These are phyloP conservation scores for Saccharomyces hybrid DNA, from an alignment of 1,139 yeast genomes.

Conservation along the genomic window DNA sequence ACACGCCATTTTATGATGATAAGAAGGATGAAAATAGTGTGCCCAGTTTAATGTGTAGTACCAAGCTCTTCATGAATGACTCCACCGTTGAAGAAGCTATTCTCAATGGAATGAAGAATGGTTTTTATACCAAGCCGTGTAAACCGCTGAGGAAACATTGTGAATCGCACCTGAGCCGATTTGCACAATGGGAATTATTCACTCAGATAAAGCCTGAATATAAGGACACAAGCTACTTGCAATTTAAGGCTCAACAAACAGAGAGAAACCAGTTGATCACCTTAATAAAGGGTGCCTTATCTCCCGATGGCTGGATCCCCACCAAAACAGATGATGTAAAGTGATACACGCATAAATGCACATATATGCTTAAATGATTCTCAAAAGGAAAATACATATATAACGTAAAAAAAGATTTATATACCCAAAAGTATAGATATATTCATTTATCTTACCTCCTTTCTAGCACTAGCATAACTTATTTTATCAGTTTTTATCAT, in stretches of 20 bases:
- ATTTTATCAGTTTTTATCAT: conserved; percentile 8
- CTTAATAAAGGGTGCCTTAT: conserved; percentile 11
- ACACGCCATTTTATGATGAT: conserved; percentile 11
- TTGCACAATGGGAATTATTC: conserved; percentile 20
- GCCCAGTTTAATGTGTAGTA: conserved; percentile 17
- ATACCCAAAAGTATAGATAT: neutral
- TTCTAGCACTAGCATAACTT: neutral
- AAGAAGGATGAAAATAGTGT: conserved; percentile 26
- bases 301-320: conserved; percentile 27
- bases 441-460: neutral
- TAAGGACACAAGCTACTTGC: conserved; percentile 15
- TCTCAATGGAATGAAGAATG: conserved; percentile 48
- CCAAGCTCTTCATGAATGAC: conserved; percentile 10
- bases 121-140: conserved; percentile 38
- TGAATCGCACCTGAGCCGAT: conserved; percentile 25
- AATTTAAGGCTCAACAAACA: conserved; percentile 19
- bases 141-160: conserved; percentile 43
- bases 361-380: neutral
- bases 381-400: neutral
- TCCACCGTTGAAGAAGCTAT: conserved; percentile 34
- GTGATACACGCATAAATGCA: neutral
- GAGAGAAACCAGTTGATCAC: conserved; percentile 15
- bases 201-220: conserved; percentile 6
- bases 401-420: neutral
- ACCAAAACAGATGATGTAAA: conserved; percentile 22